A percentile compares a stretch with the other conserved stretches of the same genome.
phyloP scores from a whole-genome alignment of 306 rosid genomes.

The Ormosia emarginata region DNA sequence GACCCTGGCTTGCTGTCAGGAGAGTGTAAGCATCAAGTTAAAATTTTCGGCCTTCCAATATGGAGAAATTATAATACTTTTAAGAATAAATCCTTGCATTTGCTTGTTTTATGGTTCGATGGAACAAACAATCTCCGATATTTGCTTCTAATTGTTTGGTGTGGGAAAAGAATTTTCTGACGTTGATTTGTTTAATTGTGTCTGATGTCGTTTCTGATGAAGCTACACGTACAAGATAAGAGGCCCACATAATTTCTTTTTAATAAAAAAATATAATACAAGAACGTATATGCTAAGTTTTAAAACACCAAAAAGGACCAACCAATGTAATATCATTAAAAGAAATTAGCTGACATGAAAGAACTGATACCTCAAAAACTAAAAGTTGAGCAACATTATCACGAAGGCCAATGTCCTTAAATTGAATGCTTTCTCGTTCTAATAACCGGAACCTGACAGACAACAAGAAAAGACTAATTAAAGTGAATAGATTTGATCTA shows the following conservation, averaged over 20 bases:
- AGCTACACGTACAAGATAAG: not conserved
- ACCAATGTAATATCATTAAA: not conserved
- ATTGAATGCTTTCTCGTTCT: slow-evolving; percentile 66
- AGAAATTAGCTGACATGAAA: slow-evolving; percentile 14
- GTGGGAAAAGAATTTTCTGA: not conserved
- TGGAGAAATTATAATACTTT: not conserved
- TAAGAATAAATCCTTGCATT: not conserved
- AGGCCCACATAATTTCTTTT: not conserved
- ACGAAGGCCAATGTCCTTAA: slow-evolving; percentile 70
- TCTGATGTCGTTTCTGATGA: not conserved
- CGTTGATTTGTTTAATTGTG: not conserved
- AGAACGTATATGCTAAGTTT: not conserved
- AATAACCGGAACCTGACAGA: slow-evolving; percentile 58
- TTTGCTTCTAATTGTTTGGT: not conserved
- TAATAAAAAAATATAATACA: not conserved
- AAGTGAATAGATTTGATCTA: not conserved
- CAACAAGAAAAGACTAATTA: not conserved
- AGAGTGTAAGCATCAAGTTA: not conserved
- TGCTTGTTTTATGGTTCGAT: not conserved
- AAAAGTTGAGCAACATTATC: slow-evolving; percentile 89
- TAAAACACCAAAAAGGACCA: not conserved
- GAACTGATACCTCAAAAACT: slow-evolving; percentile 70
- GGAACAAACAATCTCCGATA: not conserved
- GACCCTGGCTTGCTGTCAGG: not conserved
- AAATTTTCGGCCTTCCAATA: not conserved